Evolutionary conservation across 2,329 filamentous ascomycete genomes (phyloP), one percentile per base, ranked within the genome.

Genomic region (Fusarium odoratissimum): DNA sequence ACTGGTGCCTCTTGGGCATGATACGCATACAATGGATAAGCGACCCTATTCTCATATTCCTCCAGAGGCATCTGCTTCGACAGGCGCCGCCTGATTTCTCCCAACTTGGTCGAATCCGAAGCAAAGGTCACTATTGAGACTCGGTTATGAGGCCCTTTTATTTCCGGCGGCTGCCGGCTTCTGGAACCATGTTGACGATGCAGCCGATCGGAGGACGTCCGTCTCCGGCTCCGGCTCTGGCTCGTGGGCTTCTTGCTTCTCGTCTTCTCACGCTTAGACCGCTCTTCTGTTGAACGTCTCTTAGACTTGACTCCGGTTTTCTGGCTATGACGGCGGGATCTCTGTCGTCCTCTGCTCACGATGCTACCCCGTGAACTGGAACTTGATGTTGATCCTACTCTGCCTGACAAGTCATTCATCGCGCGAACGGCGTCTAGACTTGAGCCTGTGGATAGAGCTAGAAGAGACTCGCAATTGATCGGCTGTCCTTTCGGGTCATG

Each of bases 361-460:
- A 70, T 25, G 44, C 74, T 75, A 49, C 56, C 54, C 57, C 52
- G 59, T 45, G 71, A 59, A 40, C 60, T 75, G 54, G 67, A 54
- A 49, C 42, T 75, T 56, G 58, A 37, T n/a, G 63, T 62, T 41
- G 69, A 74, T 38, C 60, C 65, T 35, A 78, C 77, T 75, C 76
- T 82, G 52, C 75, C 63, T 4, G 86, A 87, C 31, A 89, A 79
- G 21, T 82, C 81, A 56, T 86, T 82, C 60, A 89, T 88, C 12
- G 86, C 81, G 61, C 81, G 80, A 66, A 88, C 82, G 3, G 86
- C 85, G 55, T 87, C 84, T n/a, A 81, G 66, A 31, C 86, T 81
- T 0, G 86, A 87, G 6, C 82, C 77, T 64, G 83, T 84, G 7
- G 86, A 88, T 33, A 89, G 74, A 10, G 83, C 81, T 66, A 84